Evolutionary conservation across 768 basidiomycete genomes (phyloP).

Genomic region (Rhizopogon rudus): DNA sequence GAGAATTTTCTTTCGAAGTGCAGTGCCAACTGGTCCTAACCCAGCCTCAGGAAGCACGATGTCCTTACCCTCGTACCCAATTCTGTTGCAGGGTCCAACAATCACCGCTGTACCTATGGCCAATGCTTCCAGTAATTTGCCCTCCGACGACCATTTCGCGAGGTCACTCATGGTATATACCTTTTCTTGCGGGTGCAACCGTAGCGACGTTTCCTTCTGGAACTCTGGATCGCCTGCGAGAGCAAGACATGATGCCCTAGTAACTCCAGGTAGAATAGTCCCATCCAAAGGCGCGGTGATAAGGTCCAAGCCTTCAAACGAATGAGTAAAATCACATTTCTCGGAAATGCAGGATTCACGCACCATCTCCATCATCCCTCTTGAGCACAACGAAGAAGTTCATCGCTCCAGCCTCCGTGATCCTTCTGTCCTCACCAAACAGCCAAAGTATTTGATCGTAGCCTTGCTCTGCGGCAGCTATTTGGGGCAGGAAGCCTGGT

Average conservation of each 20-base stretch:
- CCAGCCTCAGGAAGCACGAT: constrained; percentile 53
- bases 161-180: constrained; percentile 57
- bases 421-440: constrained; percentile 49
- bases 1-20: constrained; percentile 66
- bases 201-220: constrained; percentile 16
- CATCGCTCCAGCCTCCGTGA: constrained; percentile 72
- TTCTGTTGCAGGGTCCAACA: constrained; percentile 64
- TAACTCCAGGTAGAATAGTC: constrained; percentile 89
- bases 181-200: constrained; percentile 49
- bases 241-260: constrained; percentile 76
- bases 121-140: constrained; percentile 75
- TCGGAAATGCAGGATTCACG: constrained; percentile 11
- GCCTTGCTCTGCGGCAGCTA: constrained; percentile 57
- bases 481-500: constrained; percentile 58
- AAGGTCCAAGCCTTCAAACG: constrained; percentile 59
- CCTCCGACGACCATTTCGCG: constrained; percentile 47
- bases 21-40: constrained; percentile 55
- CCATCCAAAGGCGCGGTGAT: constrained; percentile 88
- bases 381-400: constrained; percentile 71
- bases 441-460: constrained; percentile 82
- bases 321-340: not conserved
- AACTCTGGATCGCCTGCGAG: constrained; percentile 64
- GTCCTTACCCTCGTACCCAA: constrained; percentile 68
- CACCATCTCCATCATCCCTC: constrained; percentile 49
- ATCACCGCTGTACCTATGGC: constrained; percentile 83